Evolutionary conservation across 2,329 filamentous ascomycete species (phyloP), one percentile per base, ranked within the genome.

Genomic region (Sarocladiaceae sp.): DNA sequence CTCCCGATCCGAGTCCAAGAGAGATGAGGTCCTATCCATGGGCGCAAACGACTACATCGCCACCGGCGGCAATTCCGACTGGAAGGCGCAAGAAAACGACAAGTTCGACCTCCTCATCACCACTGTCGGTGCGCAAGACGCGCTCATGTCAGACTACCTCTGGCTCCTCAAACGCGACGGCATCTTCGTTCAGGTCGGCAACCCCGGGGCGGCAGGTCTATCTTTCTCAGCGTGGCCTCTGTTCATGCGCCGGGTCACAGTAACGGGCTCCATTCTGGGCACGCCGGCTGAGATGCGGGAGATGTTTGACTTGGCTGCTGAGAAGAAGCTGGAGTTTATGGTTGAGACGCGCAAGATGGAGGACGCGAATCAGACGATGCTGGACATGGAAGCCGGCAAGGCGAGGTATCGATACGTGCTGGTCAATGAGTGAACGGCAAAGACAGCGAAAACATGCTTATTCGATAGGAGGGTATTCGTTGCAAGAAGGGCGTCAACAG

Each of bases 71-170:
- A 72, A 80, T 37, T 50, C 63, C 21, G 72, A 72, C 50, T 82
- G 78, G 79, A 64, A 61, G 5, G 70, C 63, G 51, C 73, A 70
- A 50, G 66, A 81, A 51, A 63, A 63, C 20, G 60, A 65, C 18
- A 66, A 65, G 4, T 65, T 82, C 45, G 77, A 82, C 54, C 58
- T 83, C 11, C 78, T 82, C 54, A 61, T 82, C 48, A 75, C 64
- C 45, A 82, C 78, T 1, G 72, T 80, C 13, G 76, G 73, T 2
- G 57, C 51, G 31, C 44, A 51, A 9, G 51, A 60, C 31, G 82
- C 85, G 76, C 82, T 82, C 1, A 57, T 86, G 20, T 58, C 64
- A 41, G 63, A 74, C 39, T 88, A 85, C 60, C 62, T 87, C 46
- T 58, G 65, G 19, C 65, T 86, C 9, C 66, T 86, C 19, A 67